phyloP scores from a whole-genome alignment of 2,329 filamentous ascomycete genomes.

The Ampelomyces quisqualis region DNA sequence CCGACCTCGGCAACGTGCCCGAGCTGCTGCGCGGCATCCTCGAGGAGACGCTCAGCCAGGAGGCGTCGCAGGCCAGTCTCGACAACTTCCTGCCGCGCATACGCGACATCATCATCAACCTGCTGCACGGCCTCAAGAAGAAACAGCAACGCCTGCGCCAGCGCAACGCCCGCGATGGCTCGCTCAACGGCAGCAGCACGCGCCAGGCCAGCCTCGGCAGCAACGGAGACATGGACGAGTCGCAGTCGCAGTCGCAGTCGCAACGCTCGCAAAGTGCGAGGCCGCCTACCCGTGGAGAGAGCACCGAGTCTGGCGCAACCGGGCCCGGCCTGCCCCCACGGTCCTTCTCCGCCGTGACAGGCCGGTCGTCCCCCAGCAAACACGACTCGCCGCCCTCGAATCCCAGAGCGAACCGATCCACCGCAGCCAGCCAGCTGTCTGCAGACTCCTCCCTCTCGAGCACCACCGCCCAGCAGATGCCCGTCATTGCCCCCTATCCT shows the following conservation, averaged over 20 bases:
- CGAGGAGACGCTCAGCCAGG: conserved; percentile 93
- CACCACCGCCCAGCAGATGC: conserved; percentile 72
- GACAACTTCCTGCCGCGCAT: conserved; percentile 93
- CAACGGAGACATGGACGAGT: conserved; percentile 41
- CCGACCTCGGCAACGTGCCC: conserved; percentile 91
- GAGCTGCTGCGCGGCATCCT: conserved; percentile 87
- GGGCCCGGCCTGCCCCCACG: conserved; percentile 51
- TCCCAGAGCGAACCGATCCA: conserved; percentile 37
- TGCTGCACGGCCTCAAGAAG: conserved; percentile 92
- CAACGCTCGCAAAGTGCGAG: conserved; percentile 45
- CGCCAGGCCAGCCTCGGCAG: conserved; percentile 41
- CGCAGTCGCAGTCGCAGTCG: conserved; percentile 42
- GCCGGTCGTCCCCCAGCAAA: conserved; percentile 48
- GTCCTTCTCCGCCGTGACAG: conserved; percentile 48
- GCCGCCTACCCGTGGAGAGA: conserved; percentile 45
- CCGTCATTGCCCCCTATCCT: conserved; percentile 71
- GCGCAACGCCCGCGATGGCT: conserved; percentile 54
- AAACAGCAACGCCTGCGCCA: conserved; percentile 86
- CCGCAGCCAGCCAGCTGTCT: conserved; percentile 35
- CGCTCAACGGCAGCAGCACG: conserved; percentile 43
- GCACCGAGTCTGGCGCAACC: conserved; percentile 38
- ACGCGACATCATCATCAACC: conserved; percentile 96
- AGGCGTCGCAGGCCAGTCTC: conserved; percentile 88
- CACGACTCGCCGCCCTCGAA: conserved; percentile 43
- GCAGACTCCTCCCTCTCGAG: conserved; percentile 68